phyloP scores from a whole-genome alignment of 2,329 filamentous ascomycete species.

The Penicillium olsonii region DNA sequence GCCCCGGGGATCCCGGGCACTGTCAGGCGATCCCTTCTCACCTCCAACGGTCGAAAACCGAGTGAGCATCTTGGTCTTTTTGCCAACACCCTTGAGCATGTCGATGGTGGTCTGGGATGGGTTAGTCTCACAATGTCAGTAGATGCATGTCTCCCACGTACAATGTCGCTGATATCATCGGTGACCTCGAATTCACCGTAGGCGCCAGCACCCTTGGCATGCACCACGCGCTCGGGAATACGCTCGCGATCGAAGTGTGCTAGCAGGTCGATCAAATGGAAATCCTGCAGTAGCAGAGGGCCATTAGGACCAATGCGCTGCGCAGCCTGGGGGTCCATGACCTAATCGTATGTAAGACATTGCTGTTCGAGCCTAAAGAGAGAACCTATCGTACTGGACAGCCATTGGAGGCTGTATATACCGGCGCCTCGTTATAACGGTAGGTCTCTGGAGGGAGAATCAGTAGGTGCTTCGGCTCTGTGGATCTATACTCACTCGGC shows the following conservation, averaged over 20 bases:
- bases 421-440: constrained; percentile 59
- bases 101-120: constrained; percentile 41
- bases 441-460: constrained; percentile 36
- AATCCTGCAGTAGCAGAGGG: constrained; percentile 64
- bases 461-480: background rate
- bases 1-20: constrained; percentile 70
- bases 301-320: constrained; percentile 60
- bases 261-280: constrained; percentile 65
- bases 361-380: background rate
- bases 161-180: constrained; percentile 53
- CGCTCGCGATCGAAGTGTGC: constrained; percentile 45
- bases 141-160: constrained; percentile 17
- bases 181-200: constrained; percentile 49
- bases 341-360: constrained; percentile 24
- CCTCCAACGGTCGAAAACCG: constrained; percentile 77
- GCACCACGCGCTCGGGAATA: constrained; percentile 46
- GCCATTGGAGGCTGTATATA: constrained; percentile 63
- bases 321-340: constrained; percentile 54
- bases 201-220: constrained; percentile 46
- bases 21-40: constrained; percentile 70
- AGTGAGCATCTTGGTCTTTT: constrained; percentile 66
- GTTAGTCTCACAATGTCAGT: background rate
- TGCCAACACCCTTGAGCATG: constrained; percentile 61
- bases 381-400: constrained; percentile 43
- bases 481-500: constrained; percentile 26